Evolutionary conservation across 2,329 filamentous ascomycete species (phyloP), one percentile per base, ranked within the genome.

Genomic region (Apiospora kogelbergensis): DNA sequence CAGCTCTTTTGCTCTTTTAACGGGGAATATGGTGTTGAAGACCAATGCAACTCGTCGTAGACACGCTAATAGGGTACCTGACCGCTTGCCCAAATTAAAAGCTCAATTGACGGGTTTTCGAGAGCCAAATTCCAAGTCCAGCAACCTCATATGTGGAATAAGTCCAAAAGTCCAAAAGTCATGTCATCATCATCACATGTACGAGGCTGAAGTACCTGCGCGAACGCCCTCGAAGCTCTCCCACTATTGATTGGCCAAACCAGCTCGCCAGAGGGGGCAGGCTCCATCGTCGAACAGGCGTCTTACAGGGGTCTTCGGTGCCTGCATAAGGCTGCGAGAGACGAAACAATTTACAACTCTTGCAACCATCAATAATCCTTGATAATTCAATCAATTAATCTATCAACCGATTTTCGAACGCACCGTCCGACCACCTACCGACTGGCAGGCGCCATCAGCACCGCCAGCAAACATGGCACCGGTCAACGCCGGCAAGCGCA

Each of bases 401-500:
- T 17, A 60, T 22, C 30, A n/a, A 60, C n/a, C 1, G 3, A 20
- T 33, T n/a, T 60, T 37, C 9, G 30, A 65, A 24, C 46, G 26
- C 45, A 63, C 33, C 63, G 26, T 41, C 40, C 42, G 48, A 66
- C 41, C 46, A 66, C 42, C 24, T 69, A 68, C 67, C 44, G 69
- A 63, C 70, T 63, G 64, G 53, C 67, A 17, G 65, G 68, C 66
- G n/a, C 20, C 41, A 42, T 65, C 67, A 63, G 53, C 65, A 15
- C 2, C 48, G 46, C 63, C 68, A 42, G 41, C 68, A 24, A 76
- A 68, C 68, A 91, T 91, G 89, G 88, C 88, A 68, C 89, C 88
- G 20, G 84, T 87, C 15, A 86, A 85, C 73, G 83, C 85, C 26
- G 86, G 87, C 69, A 90, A 90, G 79, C 89, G 89, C 77, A 86